A percentile compares a stretch with the other conserved stretches of the same genome.
These are phyloP conservation scores for Populus trichocarpa DNA, from an alignment of 441 rosid species.

Conservation along the genomic window DNA sequence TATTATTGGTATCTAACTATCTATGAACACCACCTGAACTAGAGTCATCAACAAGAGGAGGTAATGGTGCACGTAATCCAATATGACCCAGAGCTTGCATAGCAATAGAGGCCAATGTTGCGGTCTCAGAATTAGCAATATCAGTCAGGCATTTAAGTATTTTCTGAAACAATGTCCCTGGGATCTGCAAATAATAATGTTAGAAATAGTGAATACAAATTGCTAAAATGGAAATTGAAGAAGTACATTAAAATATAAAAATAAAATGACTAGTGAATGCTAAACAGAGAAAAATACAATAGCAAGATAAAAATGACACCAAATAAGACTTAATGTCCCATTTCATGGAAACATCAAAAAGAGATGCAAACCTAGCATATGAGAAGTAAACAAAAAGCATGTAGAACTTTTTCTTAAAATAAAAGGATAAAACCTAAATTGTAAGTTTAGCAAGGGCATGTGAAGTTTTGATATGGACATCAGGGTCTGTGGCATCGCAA, in stretches of 20 bases:
- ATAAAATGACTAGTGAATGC: background rate
- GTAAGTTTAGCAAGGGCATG: background rate
- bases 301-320: background rate
- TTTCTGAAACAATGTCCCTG: constrained; percentile 55
- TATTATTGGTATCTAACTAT: constrained; percentile 4
- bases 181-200: constrained; percentile 44
- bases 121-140: constrained; percentile 65
- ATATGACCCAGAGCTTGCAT: constrained; percentile 98
- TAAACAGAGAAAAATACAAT: background rate
- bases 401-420: background rate
- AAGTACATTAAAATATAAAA: background rate
- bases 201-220: background rate
- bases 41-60: constrained; percentile 52
- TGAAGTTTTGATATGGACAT: background rate
- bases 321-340: background rate
- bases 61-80: constrained; percentile 69
- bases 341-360: background rate
- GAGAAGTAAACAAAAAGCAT: background rate
- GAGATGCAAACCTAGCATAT: background rate
- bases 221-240: background rate
- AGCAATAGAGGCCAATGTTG: constrained; percentile 79
- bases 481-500: background rate
- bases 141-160: constrained; percentile 68
- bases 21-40: constrained; percentile 56
- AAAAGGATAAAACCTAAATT: background rate